Evolutionary conservation across 345 rosid genomes (phyloP).

Genomic region (Populus alba): DNA sequence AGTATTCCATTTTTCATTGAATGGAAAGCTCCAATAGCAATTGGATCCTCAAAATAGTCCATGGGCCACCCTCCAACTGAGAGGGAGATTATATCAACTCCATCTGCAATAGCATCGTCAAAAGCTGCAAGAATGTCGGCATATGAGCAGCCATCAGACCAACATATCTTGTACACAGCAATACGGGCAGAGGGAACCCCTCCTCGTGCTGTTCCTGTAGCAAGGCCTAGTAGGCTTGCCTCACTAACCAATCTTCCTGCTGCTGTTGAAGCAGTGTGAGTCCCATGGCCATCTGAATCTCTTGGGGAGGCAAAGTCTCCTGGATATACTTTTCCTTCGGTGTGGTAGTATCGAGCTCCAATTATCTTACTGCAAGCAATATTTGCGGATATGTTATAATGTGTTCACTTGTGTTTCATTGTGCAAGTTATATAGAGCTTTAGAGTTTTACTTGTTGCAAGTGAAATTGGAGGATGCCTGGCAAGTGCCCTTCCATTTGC

Average conservation of each 20-base stretch:
- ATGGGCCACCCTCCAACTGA: conserved; percentile 7
- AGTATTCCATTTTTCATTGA: conserved; percentile 34
- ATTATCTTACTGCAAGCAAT: conserved; percentile 8
- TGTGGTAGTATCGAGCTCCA: conserved; percentile 12
- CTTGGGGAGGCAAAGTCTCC: conserved; percentile 9
- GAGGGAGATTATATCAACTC: conserved; percentile 20
- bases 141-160: conserved; percentile 14
- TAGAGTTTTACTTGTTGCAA: conserved; percentile 49
- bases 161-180: conserved; percentile 20
- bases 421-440: background rate
- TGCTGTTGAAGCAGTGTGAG: conserved; percentile 22
- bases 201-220: conserved; percentile 18
- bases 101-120: conserved; percentile 21
- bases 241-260: conserved; percentile 5
- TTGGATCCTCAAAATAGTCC: conserved; percentile 8
- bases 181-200: conserved; percentile 22
- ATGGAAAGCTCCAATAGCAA: conserved; percentile 38
- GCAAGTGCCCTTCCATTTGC: conserved; percentile 51
- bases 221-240: conserved; percentile 16
- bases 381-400: conserved; percentile 3
- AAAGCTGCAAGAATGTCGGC: conserved; percentile 24
- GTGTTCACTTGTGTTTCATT: background rate
- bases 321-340: background rate
- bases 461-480: conserved; percentile 40
- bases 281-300: conserved; percentile 14